A percentile compares a stretch with the other conserved stretches of the same genome.
Evolutionary conservation across 129 eudicot species (phyloP).

Genomic region (Flaveria robusta): DNA sequence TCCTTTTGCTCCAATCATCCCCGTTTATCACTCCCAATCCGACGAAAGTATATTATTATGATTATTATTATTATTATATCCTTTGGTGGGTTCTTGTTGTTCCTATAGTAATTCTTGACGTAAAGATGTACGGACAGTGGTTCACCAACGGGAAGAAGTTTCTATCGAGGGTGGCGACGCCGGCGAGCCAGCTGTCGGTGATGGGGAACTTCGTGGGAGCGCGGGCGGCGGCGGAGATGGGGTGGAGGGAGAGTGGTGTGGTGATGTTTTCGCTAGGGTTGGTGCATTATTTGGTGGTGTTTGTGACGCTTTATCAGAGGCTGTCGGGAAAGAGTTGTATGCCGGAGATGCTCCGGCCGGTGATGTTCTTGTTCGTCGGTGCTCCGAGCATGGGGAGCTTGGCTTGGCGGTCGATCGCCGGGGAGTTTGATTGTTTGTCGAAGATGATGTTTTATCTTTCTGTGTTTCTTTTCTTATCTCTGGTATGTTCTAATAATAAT

Average conservation of each 20-base stretch:
- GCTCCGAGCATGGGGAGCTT: conserved; percentile 72
- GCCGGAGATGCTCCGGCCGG: conserved; percentile 56
- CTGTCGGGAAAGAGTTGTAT: conserved; percentile 41
- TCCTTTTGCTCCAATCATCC: conserved; percentile 48
- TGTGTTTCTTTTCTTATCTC: conserved; percentile 51
- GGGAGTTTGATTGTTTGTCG: conserved; percentile 50
- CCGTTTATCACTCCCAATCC: conserved; percentile 22
- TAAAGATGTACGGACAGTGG: conserved; percentile 66
- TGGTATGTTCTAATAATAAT: conserved; percentile 39
- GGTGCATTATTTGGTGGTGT: conserved; percentile 55
- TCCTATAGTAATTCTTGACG: conserved; percentile 53
- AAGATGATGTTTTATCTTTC: conserved; percentile 74
- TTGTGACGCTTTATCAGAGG: conserved; percentile 64
- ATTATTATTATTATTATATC: neutral
- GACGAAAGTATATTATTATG: no score
- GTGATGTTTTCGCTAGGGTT: conserved; percentile 53
- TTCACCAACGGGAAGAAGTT: conserved; percentile 57
- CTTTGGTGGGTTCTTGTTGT: conserved; percentile 47
- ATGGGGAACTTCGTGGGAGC: conserved; percentile 64
- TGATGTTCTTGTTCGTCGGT: conserved; percentile 59
- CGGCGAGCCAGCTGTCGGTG: conserved; percentile 56
- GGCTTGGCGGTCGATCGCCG: conserved; percentile 62
- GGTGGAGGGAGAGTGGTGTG: conserved; percentile 56
- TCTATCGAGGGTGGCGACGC: conserved; percentile 50
- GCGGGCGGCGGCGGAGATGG: conserved; percentile 50